Evolutionary conservation across 164 flowering plant genomes (phyloP), one percentile per base, ranked within the genome.

Genomic region (Tetracentron sinense): DNA sequence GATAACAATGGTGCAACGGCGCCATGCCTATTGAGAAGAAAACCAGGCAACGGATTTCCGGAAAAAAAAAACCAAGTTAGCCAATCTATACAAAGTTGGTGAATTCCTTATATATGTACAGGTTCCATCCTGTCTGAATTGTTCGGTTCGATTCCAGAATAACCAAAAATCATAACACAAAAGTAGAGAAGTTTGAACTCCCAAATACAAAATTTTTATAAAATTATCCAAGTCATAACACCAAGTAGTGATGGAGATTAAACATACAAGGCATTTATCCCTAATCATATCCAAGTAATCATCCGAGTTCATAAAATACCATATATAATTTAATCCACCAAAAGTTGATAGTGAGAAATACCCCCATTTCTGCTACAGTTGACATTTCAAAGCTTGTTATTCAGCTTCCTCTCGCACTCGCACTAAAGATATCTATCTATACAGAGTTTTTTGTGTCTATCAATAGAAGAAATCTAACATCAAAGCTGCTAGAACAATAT

Each of bases 371-470:
- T 3, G 11, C 44, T 10, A 38, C 44, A 38, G 44, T 4, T 4
- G 1, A 8, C 44, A 38, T 4, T 12, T 10, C 15, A 38, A 38
- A 38, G 44, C 56, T 27, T 29, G 25, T 54, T 54, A 51, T 63
- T 54, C 51, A 21, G 57, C 42, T 29, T 46, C 46, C 67, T 31
- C 47, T 21, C 56, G 6, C 38, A 4, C 8, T 33, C 44, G n/a
- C 42, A 65, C 54, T 23, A 44, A 29, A 33, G 42, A 44, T 4
- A 4, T 33, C 38, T 33, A 33, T 33, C 56, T 51, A 65, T 47
- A 56, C 54, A 65, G 42, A 25, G 56, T 49, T 65, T 42, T 33
- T 42, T 29, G 35, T 19, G 62, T 33, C 56, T 57, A 31, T 48
- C 68, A 57, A 57, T n/a, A n/a, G 10, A 4, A 27, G 15, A 58